phyloP scores from a whole-genome alignment of 2,329 filamentous ascomycete genomes.

The Fusarium sp. region DNA sequence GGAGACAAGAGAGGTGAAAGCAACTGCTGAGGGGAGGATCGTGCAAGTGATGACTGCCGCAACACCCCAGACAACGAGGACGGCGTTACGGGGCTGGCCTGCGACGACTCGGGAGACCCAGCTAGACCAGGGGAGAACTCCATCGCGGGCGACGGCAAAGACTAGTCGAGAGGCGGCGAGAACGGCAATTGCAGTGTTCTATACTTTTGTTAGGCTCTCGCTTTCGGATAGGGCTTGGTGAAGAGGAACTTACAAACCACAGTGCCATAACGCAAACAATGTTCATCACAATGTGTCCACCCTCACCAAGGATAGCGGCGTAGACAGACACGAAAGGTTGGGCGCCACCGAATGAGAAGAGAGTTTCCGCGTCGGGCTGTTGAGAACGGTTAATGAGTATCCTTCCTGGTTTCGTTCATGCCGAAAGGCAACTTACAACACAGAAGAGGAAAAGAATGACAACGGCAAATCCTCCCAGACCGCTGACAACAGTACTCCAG shows the following conservation, averaged over 20 bases:
- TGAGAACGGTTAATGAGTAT: accelerated
- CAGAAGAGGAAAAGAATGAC: constrained; percentile 72
- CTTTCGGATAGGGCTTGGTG: not conserved
- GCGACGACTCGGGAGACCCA: constrained; percentile 67
- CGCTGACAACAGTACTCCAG: constrained; percentile 69
- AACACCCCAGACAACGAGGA: constrained; percentile 68
- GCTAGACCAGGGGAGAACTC: constrained; percentile 68
- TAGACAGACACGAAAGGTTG: constrained; percentile 71
- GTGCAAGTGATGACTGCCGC: constrained; percentile 68
- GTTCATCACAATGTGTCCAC: constrained; percentile 72
- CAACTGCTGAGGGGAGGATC: constrained; percentile 65
- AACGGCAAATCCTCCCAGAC: constrained; percentile 64
- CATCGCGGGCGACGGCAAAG: constrained; percentile 71
- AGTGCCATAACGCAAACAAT: constrained; percentile 64
- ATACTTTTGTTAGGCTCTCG: not conserved
- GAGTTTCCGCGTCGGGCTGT: constrained; percentile 62
- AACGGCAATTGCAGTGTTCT: constrained; percentile 70
- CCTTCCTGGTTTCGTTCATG: accelerated
- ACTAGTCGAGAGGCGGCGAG: constrained; percentile 71
- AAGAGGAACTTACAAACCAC: constrained; percentile 59
- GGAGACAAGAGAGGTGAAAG: constrained; percentile 66
- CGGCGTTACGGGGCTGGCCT: constrained; percentile 70
- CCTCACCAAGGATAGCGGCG: constrained; percentile 65
- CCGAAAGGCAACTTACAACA: constrained; percentile 50
- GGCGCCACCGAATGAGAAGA: constrained; percentile 65